Base-by-base conservation (phyloP, 1,139 yeast species). In the Kodamaea sp. region DNA sequence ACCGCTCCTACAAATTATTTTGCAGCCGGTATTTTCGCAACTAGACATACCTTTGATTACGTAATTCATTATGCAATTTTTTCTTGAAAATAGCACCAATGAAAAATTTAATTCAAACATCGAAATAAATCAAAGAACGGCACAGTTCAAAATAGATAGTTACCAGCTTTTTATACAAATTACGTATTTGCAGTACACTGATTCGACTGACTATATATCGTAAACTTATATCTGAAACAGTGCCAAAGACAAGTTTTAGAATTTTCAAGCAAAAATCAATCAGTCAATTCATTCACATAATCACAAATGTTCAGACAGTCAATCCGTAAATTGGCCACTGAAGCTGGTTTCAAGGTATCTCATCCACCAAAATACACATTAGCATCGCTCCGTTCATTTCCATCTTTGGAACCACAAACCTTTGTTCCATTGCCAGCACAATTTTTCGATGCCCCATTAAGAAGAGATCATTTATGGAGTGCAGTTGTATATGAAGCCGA, bases 401-500 rank as follows among this genome's bases (percentile, higher is more conserved):
- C 98, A 29, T 83, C 95, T 7, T 72, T 92, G 42, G 96, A 88
- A 61, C 98, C 98, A 29, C 73, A 75, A 37, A 62, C 79, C 24
- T 77, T 85, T 50, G 75, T 85, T 42, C 94, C 97, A 22, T 80
- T 89, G 29, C 85, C 95, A 31, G 63, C 83, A 5, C 57, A 70
- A 20, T 74, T 89, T 36, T 68, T 92, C 39, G 82, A 82, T 43
- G 70, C 75, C 27, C 95, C 96, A 30, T 62, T 86, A 42, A 81
- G 98, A 65, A 81, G 96, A 63, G 99, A 92, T 63, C 63, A 90
- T 27, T 74, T 92, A 46, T 92, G 97, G 97, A 80, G 83, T 56
- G 96, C 97, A 1, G 97, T 87, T 12, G 87, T 87, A 2, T 88
- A 73, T 67, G 99, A 92, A 68, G 86, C 92, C 31, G 97, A 94